phyloP scores from a whole-genome alignment of 2,329 filamentous ascomycete genomes.

The Alternaria alternata region DNA sequence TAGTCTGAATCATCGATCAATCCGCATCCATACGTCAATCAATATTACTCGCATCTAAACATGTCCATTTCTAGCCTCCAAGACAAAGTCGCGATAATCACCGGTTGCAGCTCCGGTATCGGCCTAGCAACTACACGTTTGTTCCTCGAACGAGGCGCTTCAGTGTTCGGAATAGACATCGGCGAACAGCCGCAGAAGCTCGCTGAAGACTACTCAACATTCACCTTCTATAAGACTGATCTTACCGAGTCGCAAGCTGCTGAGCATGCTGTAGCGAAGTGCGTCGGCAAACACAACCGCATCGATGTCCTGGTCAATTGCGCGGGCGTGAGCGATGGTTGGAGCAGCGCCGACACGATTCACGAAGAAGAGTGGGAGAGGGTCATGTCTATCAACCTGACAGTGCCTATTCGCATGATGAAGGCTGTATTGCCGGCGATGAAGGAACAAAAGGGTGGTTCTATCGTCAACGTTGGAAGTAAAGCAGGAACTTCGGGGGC shows the following conservation, averaged over 20 bases:
- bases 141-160: slow-evolving; percentile 34
- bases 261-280: slow-evolving; percentile 34
- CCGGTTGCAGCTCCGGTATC: slow-evolving; percentile 43
- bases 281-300: slow-evolving; percentile 31
- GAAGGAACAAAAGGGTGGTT: slow-evolving; percentile 51
- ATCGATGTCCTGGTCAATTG: slow-evolving; percentile 57
- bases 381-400: slow-evolving; percentile 55
- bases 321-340: slow-evolving; percentile 56
- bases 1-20: neutral
- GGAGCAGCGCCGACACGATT: slow-evolving; percentile 51
- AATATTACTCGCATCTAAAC: neutral
- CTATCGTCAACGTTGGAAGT: slow-evolving; percentile 54
- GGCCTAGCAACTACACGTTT: slow-evolving; percentile 38
- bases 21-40: neutral
- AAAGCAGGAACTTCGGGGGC: slow-evolving; percentile 49
- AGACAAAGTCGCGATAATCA: slow-evolving; percentile 39
- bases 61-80: slow-evolving; percentile 34
- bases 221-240: slow-evolving; percentile 38
- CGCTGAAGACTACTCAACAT: slow-evolving; percentile 23
- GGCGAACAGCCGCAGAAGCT: slow-evolving; percentile 27
- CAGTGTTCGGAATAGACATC: slow-evolving; percentile 42
- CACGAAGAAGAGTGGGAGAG: slow-evolving; percentile 53
- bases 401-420: slow-evolving; percentile 57
- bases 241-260: slow-evolving; percentile 29
- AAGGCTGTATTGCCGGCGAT: slow-evolving; percentile 55